Evolutionary conservation across 176 grass and related monocot genomes (phyloP).

Genomic region (Hordeum marinum): DNA sequence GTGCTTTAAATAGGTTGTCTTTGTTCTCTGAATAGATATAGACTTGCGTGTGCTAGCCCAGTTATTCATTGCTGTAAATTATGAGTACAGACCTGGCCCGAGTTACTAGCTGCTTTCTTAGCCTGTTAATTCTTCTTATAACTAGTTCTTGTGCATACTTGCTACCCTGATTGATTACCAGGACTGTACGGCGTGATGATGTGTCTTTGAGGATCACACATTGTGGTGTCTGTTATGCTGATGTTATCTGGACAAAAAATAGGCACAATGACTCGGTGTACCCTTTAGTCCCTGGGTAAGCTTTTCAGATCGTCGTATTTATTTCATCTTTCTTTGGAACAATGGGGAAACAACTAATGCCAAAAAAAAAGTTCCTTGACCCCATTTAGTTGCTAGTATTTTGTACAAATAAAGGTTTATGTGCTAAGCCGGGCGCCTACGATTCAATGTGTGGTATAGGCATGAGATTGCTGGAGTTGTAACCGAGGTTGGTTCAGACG

Average conservation of each 20-base stretch:
- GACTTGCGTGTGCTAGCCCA: not conserved
- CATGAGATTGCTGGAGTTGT: constrained; percentile 83
- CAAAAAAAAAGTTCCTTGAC: not conserved
- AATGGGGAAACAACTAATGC: not conserved
- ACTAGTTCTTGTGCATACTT: not conserved
- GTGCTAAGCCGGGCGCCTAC: not conserved
- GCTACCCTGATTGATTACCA: constrained; percentile 14
- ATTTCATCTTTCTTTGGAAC: not conserved
- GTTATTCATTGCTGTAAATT: not conserved
- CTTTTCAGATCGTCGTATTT: not conserved
- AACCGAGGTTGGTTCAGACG: constrained; percentile 57
- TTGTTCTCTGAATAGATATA: not conserved
- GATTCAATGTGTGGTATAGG: constrained; percentile 26
- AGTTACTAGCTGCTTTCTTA: not conserved
- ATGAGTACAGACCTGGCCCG: not conserved
- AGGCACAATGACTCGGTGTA: constrained; percentile 38
- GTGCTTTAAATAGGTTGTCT: not conserved
- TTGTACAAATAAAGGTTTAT: not conserved
- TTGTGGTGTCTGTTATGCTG: constrained; percentile 80
- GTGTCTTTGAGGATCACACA: constrained; percentile 64
- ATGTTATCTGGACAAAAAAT: constrained; percentile 58
- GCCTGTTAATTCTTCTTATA: not conserved
- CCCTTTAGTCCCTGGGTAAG: constrained; percentile 73
- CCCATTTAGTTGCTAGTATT: not conserved
- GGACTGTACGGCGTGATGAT: constrained; percentile 41